Evolutionary conservation across 192 early-diverging fungal genomes (phyloP), one percentile per base, ranked within the genome.

Genomic region (Mortierella claussenii): DNA sequence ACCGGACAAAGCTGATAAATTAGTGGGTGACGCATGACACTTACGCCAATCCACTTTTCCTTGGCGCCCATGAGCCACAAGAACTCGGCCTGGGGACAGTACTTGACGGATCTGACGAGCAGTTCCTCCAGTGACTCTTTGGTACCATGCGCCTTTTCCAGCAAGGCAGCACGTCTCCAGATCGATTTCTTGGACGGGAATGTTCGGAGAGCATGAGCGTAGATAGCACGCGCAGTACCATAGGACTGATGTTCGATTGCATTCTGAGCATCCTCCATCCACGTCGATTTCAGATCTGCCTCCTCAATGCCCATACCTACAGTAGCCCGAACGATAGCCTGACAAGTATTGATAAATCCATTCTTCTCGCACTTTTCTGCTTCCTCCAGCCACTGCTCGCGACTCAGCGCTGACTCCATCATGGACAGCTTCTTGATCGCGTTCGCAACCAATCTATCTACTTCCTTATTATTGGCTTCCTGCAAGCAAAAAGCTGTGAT

Each of bases 31-130:
- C n/a, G n/a, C n/a, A 44, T 4, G 2, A 54, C 28, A 75, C 79
- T 61, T 71, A 75, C 80, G 13, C 86, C 84, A 18, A 89, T 55
- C 97, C 97, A 98, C 74, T 93, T 93, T 51, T 97, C 95, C 71
- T 98, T 97, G 30, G 97, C 97, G 0, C 87, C 91, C 93, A 98
- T 98, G 30, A 99, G 85, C 97, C 97, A 99, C 47, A 99, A 81
- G 2, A 94, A 85, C 78, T 99, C 96, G 20, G 90, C 92, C 40
- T 94, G 92, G 44, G 97, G 97, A 69, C 95, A 97, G 61, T 90
- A 88, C 56, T 86, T 85, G 44, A 98, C 94, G 3, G 96, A 94
- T 15, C 94, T 90, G 51, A 91, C 81, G 28, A 99, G 71, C 37
- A 99, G 61, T 55, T 89, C 88, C 27, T 93, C 92, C 40, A 97